Evolutionary conservation across 352 stramenopile species (phyloP).

Genomic region (Phytophthora cactorum): DNA sequence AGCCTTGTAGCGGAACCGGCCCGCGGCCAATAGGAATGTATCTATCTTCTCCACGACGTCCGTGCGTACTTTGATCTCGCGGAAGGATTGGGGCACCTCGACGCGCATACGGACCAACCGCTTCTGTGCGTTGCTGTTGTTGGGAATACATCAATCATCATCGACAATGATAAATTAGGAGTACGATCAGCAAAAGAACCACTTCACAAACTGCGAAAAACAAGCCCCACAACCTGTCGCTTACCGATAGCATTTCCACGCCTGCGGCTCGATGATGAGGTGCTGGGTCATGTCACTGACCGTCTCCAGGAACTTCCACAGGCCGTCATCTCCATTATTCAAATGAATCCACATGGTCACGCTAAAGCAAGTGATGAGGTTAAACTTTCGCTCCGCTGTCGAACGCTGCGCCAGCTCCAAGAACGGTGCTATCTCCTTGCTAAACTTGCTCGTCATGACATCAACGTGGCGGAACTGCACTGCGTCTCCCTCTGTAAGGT

Average conservation of each 20-base stretch:
- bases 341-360: slow-evolving; percentile 91
- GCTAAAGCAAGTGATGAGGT: slow-evolving; percentile 83
- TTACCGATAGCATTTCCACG: slow-evolving; percentile 88
- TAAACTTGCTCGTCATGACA: slow-evolving; percentile 58
- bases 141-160: background rate
- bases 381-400: slow-evolving; percentile 50
- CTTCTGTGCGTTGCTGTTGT: slow-evolving; percentile 69
- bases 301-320: slow-evolving; percentile 74
- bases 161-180: background rate
- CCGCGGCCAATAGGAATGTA: slow-evolving; percentile 56
- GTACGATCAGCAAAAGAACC: background rate
- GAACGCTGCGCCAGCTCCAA: slow-evolving; percentile 49
- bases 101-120: slow-evolving; percentile 62
- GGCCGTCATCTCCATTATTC: slow-evolving; percentile 83
- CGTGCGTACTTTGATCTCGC: slow-evolving; percentile 59
- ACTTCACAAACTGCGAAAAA: slow-evolving; percentile 2
- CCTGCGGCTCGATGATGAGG: slow-evolving; percentile 82
- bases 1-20: slow-evolving; percentile 68
- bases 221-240: slow-evolving; percentile 14
- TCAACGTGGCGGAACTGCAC: slow-evolving; percentile 67
- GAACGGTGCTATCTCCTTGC: slow-evolving; percentile 49
- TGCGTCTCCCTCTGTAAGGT: slow-evolving; percentile 31
- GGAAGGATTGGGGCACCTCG: slow-evolving; percentile 63
- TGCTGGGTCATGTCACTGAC: slow-evolving; percentile 69
- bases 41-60: slow-evolving; percentile 77